Percentiles rank a stretch among this genome's conserved stretches.
Conservation (phyloP, 2,329 filamentous ascomycete genomes). For the Apiospora saccharicola region DNA sequence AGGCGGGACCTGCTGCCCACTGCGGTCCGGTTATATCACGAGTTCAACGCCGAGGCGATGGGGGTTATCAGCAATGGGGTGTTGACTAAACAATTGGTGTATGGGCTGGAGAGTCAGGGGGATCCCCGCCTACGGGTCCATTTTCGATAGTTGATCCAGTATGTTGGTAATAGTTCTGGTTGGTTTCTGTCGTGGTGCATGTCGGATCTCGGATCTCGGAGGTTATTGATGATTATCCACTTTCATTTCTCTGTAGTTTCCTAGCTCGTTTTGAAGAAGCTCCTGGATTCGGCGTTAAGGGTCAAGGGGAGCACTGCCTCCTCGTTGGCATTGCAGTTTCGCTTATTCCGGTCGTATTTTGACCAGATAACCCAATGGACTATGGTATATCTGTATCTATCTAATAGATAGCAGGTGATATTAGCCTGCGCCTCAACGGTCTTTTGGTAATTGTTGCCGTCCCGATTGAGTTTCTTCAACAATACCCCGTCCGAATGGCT, state of each 20-base stretch:
- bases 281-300: background rate
- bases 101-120: conserved; percentile 42
- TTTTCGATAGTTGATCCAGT: conserved; percentile 40
- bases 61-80: conserved; percentile 45
- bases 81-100: conserved; percentile 43
- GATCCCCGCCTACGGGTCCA: conserved; percentile 45
- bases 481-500: background rate
- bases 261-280: background rate
- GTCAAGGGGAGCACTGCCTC: background rate
- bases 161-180: background rate
- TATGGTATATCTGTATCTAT: background rate
- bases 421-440: background rate
- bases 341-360: background rate
- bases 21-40: conserved; percentile 29
- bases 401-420: background rate
- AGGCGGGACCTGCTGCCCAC: conserved; percentile 42
- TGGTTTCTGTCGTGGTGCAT: background rate
- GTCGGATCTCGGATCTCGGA: too few relatives aligned
- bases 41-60: conserved; percentile 40
- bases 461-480: background rate
- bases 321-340: background rate
- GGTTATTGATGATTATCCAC: background rate
- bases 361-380: background rate
- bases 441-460: background rate
- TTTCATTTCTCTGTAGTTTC: background rate